Conservation (phyloP, 257 asterid species). For the Scutellaria baicalensis region DNA sequence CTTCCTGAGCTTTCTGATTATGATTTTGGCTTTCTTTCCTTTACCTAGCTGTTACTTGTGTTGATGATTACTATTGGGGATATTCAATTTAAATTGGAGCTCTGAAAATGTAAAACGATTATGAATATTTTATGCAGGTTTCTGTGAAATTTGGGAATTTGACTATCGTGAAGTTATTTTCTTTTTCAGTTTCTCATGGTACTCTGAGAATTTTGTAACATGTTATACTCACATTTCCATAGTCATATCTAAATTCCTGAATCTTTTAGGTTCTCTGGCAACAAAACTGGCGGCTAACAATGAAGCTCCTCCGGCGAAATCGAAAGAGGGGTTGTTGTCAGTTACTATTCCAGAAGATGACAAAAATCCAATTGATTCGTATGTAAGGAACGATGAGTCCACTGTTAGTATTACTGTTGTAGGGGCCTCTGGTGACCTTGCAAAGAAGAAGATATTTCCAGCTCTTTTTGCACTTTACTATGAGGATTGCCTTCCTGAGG, state of each 20-base stretch:
- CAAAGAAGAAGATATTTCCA: conserved; percentile 97
- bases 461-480: conserved; percentile 97
- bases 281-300: conserved; percentile 7
- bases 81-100: background rate
- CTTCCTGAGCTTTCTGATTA: background rate
- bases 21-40: background rate
- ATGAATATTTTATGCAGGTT: background rate
- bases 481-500: conserved; percentile 95
- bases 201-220: background rate
- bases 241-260: conserved; percentile 12
- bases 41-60: background rate
- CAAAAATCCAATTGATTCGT: conserved; percentile 7
- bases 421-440: conserved; percentile 99
- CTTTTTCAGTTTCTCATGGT: background rate
- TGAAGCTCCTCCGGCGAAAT: conserved; percentile 33
- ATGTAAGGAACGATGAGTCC: conserved; percentile 27
- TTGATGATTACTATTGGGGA: background rate
- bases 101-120: background rate
- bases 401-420: conserved; percentile 88
- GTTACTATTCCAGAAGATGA: conserved; percentile 34
- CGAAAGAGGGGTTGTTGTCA: conserved; percentile 34
- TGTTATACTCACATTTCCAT: conserved; percentile 3
- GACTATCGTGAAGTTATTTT: background rate
- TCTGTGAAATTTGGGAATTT: background rate
- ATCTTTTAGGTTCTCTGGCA: conserved; percentile 17